Base-by-base conservation (phyloP, 495 filamentous ascomycete species). In the Aspergillus coremiiformis region DNA sequence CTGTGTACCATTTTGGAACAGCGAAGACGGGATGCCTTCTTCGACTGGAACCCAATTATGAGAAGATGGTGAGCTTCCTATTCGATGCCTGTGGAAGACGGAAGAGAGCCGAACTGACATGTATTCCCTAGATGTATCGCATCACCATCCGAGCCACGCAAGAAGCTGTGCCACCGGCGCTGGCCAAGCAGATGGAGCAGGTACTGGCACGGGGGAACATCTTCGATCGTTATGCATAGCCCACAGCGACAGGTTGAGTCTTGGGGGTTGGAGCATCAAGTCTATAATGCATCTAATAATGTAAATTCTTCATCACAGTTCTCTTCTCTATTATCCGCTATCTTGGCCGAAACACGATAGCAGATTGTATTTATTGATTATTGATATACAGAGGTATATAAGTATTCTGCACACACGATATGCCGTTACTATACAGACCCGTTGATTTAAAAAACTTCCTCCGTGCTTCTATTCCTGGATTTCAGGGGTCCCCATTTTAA, bases 21-120 rank as follows among this genome's bases (percentile, higher is more conserved):
- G 91, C 92, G 37, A 99, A 96, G 77, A 89, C 87, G 68, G 94
- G 94, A 35, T 97, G 93, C 69, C 68, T 99, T 62, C 70, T 99
- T 71, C 78, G 94, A 59, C 66, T 97, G 69, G 94, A 99, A 77
- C 94, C 94, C 53, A 99, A 97, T 67, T 90, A 89, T 68, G 80
- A 82, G 54, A 90, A 85, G 47, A 87, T 85, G 81, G 92, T 96
- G 74, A 53, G 59, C 59, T 19, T n/a, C 10, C 27, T 20, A 15
- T 10, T 7, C 1, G 15, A 30, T 2, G 3, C 37, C 3, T 20
- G 3, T 14, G 14, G 12, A 41, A 2, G 8, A 41, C 8, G 5
- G 11, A 27, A 20, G 12, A 35, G 32, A 12, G 9, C 10, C 22
- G 44, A n/a, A 19, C 47, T 49, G 33, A 49, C 32, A 15, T 41